Evolutionary conservation across 2,329 filamentous ascomycete species (phyloP).

Genomic region (Botrytis pseudocinerea): DNA sequence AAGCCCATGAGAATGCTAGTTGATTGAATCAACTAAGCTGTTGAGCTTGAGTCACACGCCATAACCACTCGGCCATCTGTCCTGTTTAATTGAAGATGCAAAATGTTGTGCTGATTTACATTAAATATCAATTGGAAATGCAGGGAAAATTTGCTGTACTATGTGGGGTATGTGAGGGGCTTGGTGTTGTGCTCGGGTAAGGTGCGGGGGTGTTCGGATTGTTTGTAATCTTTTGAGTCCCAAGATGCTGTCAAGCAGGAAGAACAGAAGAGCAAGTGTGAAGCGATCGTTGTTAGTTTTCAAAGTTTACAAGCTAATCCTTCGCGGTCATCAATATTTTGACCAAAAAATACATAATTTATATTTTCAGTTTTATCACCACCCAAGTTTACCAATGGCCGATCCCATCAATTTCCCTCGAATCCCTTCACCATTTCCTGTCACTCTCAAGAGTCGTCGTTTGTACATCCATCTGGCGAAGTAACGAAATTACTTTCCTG

Average conservation of each 20-base stretch:
- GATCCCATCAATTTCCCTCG: background rate
- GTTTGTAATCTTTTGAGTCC: background rate
- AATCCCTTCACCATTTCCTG: no score
- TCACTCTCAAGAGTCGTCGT: background rate
- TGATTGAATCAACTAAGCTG: constrained; percentile 7
- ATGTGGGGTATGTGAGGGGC: constrained; percentile 5
- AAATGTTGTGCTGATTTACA: accelerated
- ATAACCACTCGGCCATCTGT: constrained; percentile 26
- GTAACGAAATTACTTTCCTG: background rate
- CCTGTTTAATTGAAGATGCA: background rate
- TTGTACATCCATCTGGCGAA: background rate
- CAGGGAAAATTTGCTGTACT: background rate
- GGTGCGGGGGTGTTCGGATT: background rate
- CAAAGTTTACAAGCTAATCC: background rate
- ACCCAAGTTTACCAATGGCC: background rate
- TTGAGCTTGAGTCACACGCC: constrained; percentile 25
- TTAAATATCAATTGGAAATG: accelerated
- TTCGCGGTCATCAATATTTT: background rate
- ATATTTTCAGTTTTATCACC: background rate
- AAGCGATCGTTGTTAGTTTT: background rate
- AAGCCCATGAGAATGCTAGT: constrained; percentile 22
- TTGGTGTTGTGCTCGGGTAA: background rate
- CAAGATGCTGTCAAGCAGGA: background rate
- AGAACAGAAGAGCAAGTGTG: background rate
- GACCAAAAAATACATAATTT: background rate